Conservation (phyloP, 768 basidiomycete species). For the Dioszegia aurantiaca region DNA sequence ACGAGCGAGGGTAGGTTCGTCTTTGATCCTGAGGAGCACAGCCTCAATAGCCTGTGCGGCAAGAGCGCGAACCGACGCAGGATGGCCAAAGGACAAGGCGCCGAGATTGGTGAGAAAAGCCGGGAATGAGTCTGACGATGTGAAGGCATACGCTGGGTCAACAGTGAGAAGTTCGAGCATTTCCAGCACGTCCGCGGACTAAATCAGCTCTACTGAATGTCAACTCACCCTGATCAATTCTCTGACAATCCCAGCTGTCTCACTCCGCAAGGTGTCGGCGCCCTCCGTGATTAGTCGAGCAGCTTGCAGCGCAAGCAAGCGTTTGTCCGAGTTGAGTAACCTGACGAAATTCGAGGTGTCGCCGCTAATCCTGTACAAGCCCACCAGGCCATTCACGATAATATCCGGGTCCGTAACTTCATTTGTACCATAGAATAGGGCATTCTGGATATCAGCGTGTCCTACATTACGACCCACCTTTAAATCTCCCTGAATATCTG, state of each 20-base stretch:
- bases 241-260: conserved; percentile 17
- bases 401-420: conserved; percentile 75
- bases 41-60: conserved; percentile 16
- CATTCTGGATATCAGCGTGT: conserved; percentile 23
- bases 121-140: conserved; percentile 14
- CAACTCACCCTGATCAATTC: conserved; percentile 31
- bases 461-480: conserved; percentile 58
- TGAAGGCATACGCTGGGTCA: conserved; percentile 27
- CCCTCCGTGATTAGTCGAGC: conserved; percentile 67
- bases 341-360: conserved; percentile 63
- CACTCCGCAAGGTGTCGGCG: conserved; percentile 11
- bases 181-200: conserved; percentile 14
- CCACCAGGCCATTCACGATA: conserved; percentile 70
- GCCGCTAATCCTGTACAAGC: conserved; percentile 66
- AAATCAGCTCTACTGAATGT: not conserved
- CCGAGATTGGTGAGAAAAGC: conserved; percentile 20
- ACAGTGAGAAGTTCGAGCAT: conserved; percentile 25
- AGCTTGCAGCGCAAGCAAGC: conserved; percentile 71
- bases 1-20: not conserved
- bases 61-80: conserved; percentile 18
- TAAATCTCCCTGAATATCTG: conserved; percentile 74
- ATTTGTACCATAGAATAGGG: conserved; percentile 55
- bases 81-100: conserved; percentile 23
- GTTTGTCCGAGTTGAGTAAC: conserved; percentile 65
- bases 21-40: not conserved